Conservation (phyloP, 2,329 filamentous ascomycete genomes). For the Cercospora citrullina region DNA sequence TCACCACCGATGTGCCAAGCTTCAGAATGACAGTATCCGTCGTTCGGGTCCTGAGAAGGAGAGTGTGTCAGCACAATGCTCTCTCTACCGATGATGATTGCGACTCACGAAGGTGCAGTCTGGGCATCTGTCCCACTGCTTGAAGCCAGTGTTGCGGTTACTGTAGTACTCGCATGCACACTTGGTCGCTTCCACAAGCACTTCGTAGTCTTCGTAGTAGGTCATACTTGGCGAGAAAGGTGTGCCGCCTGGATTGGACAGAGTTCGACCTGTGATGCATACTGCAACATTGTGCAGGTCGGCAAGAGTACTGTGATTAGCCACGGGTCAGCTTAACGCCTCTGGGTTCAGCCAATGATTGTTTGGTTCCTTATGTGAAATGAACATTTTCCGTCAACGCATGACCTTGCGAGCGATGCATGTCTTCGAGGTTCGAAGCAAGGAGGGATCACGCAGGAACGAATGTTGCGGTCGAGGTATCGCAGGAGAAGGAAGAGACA, state of each 20-base stretch:
- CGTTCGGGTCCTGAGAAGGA: background rate
- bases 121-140: constrained; percentile 15
- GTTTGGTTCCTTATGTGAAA: too few species aligned
- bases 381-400: too few species aligned
- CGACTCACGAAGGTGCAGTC: constrained; percentile 14
- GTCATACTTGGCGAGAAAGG: background rate
- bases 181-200: background rate
- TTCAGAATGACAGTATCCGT: constrained; percentile 1
- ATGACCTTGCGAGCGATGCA: too few species aligned
- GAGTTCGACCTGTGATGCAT: constrained; percentile 9
- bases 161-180: constrained; percentile 16
- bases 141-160: constrained; percentile 12
- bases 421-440: too few species aligned
- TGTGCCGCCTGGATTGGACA: constrained; percentile 1
- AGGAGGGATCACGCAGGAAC: too few species aligned
- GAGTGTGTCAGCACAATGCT: background rate
- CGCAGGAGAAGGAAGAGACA: background rate
- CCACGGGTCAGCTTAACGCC: background rate
- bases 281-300: constrained; percentile 8
- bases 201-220: constrained; percentile 10
- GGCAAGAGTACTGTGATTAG: background rate
- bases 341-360: too few species aligned
- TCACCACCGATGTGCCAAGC: constrained; percentile 18
- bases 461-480: too few species aligned
- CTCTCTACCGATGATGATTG: background rate